A percentile compares a stretch with the other conserved stretches of the same genome.
Evolutionary conservation across 345 rosid species (phyloP).

Genomic region (Aquilaria sinensis): DNA sequence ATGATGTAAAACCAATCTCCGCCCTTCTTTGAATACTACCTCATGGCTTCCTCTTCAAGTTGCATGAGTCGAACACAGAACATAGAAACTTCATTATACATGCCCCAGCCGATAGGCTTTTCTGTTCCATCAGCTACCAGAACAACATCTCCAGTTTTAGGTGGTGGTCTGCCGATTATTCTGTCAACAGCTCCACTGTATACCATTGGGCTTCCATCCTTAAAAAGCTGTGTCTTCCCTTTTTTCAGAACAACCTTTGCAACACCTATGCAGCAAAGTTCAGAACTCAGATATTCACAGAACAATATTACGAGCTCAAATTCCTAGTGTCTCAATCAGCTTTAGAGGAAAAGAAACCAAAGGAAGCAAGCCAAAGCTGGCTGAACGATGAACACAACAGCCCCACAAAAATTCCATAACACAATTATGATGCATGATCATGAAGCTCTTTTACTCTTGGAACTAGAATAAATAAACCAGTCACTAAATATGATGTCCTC

Average conservation of each 20-base stretch:
- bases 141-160: slow-evolving; percentile 81
- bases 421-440: background rate
- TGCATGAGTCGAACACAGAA: slow-evolving; percentile 91
- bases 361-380: background rate
- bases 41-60: slow-evolving; percentile 74
- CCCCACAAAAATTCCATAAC: background rate
- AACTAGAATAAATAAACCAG: too few species aligned
- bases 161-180: slow-evolving; percentile 77
- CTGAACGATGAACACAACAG: background rate
- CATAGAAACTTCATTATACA: slow-evolving; percentile 84
- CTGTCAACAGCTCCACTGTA: slow-evolving; percentile 90
- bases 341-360: background rate
- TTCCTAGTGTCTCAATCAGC: background rate
- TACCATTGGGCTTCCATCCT: slow-evolving; percentile 89
- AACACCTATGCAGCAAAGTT: slow-evolving; percentile 29
- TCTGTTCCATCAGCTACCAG: slow-evolving; percentile 79
- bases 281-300: background rate
- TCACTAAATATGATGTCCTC: too few species aligned
- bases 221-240: slow-evolving; percentile 85
- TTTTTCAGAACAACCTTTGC: slow-evolving; percentile 88
- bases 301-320: background rate
- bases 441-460: background rate
- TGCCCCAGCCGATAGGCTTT: slow-evolving; percentile 81
- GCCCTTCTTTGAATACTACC: slow-evolving; percentile 22
- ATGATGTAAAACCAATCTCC: slow-evolving; percentile 5